Evolutionary conservation across 2,329 filamentous ascomycete species (phyloP), one percentile per base, ranked within the genome.

Genomic region (Ophiobolus disseminans): DNA sequence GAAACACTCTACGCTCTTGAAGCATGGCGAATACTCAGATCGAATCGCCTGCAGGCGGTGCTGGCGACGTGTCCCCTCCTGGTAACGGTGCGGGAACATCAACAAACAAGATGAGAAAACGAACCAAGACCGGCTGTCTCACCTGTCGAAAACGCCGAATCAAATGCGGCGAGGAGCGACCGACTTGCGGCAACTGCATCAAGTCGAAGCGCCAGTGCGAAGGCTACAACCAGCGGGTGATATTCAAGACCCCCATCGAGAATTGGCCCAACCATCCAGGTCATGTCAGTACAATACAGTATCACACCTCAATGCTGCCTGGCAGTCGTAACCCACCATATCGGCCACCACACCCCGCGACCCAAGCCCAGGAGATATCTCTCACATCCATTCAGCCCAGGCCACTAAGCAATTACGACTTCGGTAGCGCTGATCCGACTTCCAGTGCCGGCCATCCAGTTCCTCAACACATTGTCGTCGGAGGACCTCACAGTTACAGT

Each of bases 141-240:
- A 97, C 94, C 48, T 99, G 94, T 75, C 88, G 94, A 56, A 93
- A 90, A 75, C 87, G 94, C 43, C 89, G 94, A 55, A 97, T 99
- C 75, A 99, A 97, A 75, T 99, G 94, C 73, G 94, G 94, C 54
- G 94, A 97, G 72, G 90, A 91, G 64, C 84, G 88, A 40, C 90
- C 90, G 20, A 88, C 82, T 21, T 94, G 90, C 74, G 86, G 82
- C 65, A 95, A 95, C 67, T 95, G 90, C 75, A 85, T 89, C 76
- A 94, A 93, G 68, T 93, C 89, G 14, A 93, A 92, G 73, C 83
- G 90, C 11, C 80, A 86, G 58, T 95, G 90, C 70, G 89, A 94
- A 72, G 90, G 90, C 43, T 94, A 94, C 71, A 91, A 86, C 60
- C 88, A 90, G 70, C 84, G 88, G 37, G 86, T 94, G 44, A 80